A percentile compares a stretch with the other conserved stretches of the same genome.
Evolutionary conservation across 805 yeast species (phyloP).

Genomic region (Yarrowia sp.): DNA sequence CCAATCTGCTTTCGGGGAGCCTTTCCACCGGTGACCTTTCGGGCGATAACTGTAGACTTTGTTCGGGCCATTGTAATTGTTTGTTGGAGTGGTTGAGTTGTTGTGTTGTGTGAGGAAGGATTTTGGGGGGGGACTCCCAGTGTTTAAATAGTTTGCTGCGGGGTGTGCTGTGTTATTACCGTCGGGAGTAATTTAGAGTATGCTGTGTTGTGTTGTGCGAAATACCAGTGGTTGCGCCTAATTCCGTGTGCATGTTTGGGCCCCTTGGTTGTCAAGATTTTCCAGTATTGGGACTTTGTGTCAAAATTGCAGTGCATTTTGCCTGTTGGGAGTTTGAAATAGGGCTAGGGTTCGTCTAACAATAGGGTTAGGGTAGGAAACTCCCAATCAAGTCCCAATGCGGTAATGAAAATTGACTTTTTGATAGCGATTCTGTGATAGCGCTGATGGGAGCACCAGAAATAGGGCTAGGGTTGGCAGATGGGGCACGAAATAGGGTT

Average conservation of each 20-base stretch:
- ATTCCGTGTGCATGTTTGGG: slow-evolving; percentile 9
- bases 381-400: not conserved
- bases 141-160: slow-evolving; percentile 47
- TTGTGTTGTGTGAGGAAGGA: slow-evolving; percentile 46
- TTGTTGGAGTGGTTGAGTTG: slow-evolving; percentile 19
- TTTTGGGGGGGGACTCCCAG: slow-evolving; percentile 93
- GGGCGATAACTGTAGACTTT: slow-evolving; percentile 68
- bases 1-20: slow-evolving; percentile 92
- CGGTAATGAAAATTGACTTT: slow-evolving; percentile 12
- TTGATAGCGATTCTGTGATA: slow-evolving; percentile 5
- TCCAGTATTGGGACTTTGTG: slow-evolving; percentile 11
- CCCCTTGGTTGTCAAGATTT: slow-evolving; percentile 23
- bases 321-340: slow-evolving; percentile 23
- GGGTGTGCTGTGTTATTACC: slow-evolving; percentile 17
- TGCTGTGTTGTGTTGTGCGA: slow-evolving; percentile 13
- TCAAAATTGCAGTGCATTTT: slow-evolving; percentile 17
- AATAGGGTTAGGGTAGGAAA: not conserved
- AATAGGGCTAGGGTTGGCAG: slow-evolving; percentile 6
- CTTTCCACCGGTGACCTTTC: slow-evolving; percentile 90
- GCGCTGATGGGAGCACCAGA: not conserved
- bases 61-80: slow-evolving; percentile 69
- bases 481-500: slow-evolving; percentile 2
- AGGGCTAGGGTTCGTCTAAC: slow-evolving; percentile 6
- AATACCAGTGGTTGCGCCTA: slow-evolving; percentile 26
- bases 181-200: slow-evolving; percentile 9